Percentiles rank a stretch among this genome's conserved stretches.
These are phyloP conservation scores for Dendrocalamus sinicus DNA, from an alignment of 176 grass and related monocot species.

Conservation along the genomic window DNA sequence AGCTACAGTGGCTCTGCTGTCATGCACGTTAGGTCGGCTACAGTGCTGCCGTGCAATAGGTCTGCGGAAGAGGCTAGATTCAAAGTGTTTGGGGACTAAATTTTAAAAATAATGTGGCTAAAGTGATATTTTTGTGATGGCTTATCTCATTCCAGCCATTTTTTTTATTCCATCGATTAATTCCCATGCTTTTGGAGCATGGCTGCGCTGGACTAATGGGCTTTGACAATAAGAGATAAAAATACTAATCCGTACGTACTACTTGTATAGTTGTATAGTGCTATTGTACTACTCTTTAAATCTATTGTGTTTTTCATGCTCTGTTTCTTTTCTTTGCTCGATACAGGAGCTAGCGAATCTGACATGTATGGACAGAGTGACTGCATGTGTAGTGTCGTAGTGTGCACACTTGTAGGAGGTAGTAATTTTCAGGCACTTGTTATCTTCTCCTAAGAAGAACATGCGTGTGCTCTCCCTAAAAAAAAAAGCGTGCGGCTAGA, in stretches of 20 bases:
- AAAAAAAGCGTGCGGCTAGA: not conserved
- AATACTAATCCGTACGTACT: not conserved
- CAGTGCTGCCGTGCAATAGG: no score
- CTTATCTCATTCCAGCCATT: not conserved
- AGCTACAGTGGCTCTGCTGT: no score
- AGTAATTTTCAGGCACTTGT: not conserved
- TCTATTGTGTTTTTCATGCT: constrained; percentile 3
- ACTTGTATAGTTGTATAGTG: not conserved
- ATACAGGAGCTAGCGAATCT: not conserved
- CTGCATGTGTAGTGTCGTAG: not conserved
- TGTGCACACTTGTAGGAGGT: not conserved
- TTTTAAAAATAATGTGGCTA: no score
- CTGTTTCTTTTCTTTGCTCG: not conserved
- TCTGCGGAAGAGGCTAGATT: no score
- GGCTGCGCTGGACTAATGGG: not conserved
- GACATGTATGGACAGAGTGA: not conserved
- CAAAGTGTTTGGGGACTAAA: no score
- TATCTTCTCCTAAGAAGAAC: not conserved
- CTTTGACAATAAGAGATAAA: not conserved
- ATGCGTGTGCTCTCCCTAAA: not conserved
- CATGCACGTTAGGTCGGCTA: no score
- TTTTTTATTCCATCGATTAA: constrained; percentile 44
- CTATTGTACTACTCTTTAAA: not conserved
- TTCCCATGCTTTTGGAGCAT: constrained; percentile 61
- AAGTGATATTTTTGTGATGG: no score